Base-by-base conservation (phyloP, 768 basidiomycete genomes). In the Naganishia friedmannii region DNA sequence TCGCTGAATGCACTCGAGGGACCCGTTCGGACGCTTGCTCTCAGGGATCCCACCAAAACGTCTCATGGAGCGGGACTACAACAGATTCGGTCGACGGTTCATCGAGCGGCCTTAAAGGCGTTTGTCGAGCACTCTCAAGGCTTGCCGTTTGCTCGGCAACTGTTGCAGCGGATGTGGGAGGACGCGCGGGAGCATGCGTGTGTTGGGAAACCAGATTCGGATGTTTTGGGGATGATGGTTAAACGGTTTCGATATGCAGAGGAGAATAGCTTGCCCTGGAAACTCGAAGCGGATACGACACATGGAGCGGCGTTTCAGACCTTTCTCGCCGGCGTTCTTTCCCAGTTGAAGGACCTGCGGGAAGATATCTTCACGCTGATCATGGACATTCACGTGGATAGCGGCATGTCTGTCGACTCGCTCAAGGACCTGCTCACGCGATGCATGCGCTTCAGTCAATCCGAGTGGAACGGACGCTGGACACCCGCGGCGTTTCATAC, bases 361-460 rank as follows among this genome's bases (percentile, higher is more conserved):
- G 37, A 63, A 63, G 60, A 63, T 15, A 26, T 63, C 9, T 63
- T 63, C 15, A 63, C 60, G n/a, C 60, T 42, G 5, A 45, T 63
- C 39, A 63, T 45, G 60, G 60, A 63, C 17, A 63, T 63, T 29
- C 60, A 63, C 60, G 23, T 63, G 17, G 60, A 63, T 21, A 26
- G 21, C 37, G 60, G 60, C 23, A 63, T 45, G 26, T 26, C 37
- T 10, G 15, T 63, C 23, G 37, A n/a, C n/a, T 26, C 60, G 5
- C 28, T 63, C 23, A 63, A 26, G 42, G 19, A 42, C 2, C 26
- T 63, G 23, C 6, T 63, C n/a, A 34, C 46, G 9, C 46, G 46
- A 29, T 63, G 60, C 23, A 63, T 63, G 60, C 60, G 60, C 10
- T 23, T 63, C 26, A n/a, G 15, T 23, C 60, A 63, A 23, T 26